Percentiles rank a stretch among this genome's conserved stretches.
phyloP scores from a whole-genome alignment of 2,329 filamentous ascomycete species.

The Apiospora rasikravindrae region DNA sequence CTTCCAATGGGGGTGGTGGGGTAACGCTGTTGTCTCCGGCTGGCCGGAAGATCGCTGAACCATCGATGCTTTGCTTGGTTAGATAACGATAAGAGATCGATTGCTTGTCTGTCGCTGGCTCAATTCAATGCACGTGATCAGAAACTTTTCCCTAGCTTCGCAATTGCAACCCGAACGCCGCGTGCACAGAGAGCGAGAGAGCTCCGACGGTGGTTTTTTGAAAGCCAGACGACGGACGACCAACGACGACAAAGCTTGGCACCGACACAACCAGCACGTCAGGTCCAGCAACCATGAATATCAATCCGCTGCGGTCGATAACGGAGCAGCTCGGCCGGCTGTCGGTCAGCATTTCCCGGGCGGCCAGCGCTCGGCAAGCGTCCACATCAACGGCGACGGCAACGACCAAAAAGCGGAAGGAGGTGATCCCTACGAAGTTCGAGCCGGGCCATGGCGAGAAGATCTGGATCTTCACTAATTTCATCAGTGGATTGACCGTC shows the following conservation, averaged over 20 bases:
- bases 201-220: conserved; percentile 3
- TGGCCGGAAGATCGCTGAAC: conserved; percentile 13
- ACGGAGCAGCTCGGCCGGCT: conserved; percentile 47
- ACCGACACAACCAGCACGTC: conserved; percentile 10
- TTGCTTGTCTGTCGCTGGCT: neutral
- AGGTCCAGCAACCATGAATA: conserved; percentile 42
- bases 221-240: neutral
- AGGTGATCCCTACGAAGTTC: conserved; percentile 30
- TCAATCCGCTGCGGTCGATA: conserved; percentile 37
- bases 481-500: conserved; percentile 55
- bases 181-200: neutral
- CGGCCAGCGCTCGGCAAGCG: conserved; percentile 46
- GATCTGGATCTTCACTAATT: conserved; percentile 61
- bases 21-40: neutral
- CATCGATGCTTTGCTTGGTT: neutral
- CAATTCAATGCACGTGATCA: conserved; percentile 7
- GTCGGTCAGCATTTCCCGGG: conserved; percentile 46
- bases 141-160: conserved; percentile 16
- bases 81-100: conserved; percentile 13
- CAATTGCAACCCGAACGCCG: neutral
- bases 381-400: conserved; percentile 24
- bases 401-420: conserved; percentile 19
- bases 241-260: conserved; percentile 8
- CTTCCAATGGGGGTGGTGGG: neutral
- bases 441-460: conserved; percentile 57